phyloP scores from a whole-genome alignment of 192 early-diverging fungal species.

The Backusella sp. region DNA sequence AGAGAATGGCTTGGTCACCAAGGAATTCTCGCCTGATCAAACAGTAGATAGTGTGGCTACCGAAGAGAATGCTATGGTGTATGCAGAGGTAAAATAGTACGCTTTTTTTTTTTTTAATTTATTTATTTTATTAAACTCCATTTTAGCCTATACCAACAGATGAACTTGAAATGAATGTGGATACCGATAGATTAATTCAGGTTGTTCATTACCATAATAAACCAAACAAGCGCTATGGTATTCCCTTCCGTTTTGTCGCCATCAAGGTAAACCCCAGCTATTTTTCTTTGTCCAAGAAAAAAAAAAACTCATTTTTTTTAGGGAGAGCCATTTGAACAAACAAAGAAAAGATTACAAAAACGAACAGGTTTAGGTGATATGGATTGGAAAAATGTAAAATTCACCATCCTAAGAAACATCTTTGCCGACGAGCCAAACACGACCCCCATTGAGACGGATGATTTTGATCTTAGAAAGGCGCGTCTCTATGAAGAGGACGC shows the following conservation, averaged over 20 bases:
- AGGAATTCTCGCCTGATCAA: constrained; percentile 31
- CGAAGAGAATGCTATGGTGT: constrained; percentile 39
- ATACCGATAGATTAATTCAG: constrained; percentile 49
- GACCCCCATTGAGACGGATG: constrained; percentile 20
- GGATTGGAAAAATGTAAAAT: constrained; percentile 74
- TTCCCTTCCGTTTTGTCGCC: constrained; percentile 82
- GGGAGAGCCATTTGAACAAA: constrained; percentile 67
- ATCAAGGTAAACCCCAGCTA: constrained; percentile 35
- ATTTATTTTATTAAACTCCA: not conserved
- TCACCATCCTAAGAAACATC: constrained; percentile 34
- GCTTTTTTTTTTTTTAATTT: not conserved
- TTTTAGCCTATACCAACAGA: constrained; percentile 48
- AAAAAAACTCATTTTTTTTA: not conserved
- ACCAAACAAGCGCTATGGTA: constrained; percentile 64
- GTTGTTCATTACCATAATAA: constrained; percentile 83
- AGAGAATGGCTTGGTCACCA: constrained; percentile 18
- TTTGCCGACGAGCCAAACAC: constrained; percentile 25
- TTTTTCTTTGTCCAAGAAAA: not conserved
- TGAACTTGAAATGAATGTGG: constrained; percentile 34
- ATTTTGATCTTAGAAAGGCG: constrained; percentile 33
- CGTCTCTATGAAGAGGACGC: constrained; percentile 38
- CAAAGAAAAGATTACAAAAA: constrained; percentile 69
- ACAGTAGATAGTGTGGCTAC: constrained; percentile 16
- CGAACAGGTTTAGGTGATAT: constrained; percentile 77
- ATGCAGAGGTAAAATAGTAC: constrained; percentile 50